phyloP scores from a whole-genome alignment of 2,329 filamentous ascomycete species.

The Pseudogymnoascus sp. region DNA sequence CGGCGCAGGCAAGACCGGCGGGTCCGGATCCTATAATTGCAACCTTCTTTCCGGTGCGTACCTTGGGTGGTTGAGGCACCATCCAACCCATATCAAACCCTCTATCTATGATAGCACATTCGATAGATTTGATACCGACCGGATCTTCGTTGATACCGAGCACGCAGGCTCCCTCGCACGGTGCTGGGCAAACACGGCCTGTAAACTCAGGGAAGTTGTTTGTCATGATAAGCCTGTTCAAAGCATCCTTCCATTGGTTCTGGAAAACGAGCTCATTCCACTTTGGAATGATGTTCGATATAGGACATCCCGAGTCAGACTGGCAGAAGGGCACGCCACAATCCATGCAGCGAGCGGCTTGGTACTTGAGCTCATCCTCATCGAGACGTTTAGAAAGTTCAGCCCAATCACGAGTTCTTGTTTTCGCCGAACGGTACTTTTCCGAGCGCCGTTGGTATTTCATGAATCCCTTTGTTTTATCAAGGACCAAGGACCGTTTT shows the following conservation, averaged over 20 bases:
- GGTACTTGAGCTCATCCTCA: conserved; percentile 94
- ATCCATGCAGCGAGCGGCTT: conserved; percentile 96
- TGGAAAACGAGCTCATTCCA: conserved; percentile 81
- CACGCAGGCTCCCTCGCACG: conserved; percentile 93
- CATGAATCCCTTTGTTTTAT: conserved; percentile 98
- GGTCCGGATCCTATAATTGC: conserved; percentile 90
- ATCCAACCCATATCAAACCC: conserved; percentile 99
- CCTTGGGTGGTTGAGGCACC: conserved; percentile 70
- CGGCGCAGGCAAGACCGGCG: conserved; percentile 80
- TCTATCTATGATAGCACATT: conserved; percentile 95
- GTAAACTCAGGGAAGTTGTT: conserved; percentile 99
- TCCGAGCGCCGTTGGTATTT: conserved; percentile 89
- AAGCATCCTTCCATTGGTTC: conserved; percentile 81
- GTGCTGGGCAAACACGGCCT: conserved; percentile 91
- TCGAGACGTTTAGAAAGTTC: conserved; percentile 82
- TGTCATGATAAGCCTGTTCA: conserved; percentile 87
- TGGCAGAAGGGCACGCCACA: conserved; percentile 98
- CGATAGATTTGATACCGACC: conserved; percentile 96
- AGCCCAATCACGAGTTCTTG: conserved; percentile 85
- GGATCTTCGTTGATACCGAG: conserved; percentile 95
- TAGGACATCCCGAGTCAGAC: conserved; percentile 90
- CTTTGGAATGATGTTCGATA: conserved; percentile 96
- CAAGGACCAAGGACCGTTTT: conserved; percentile 83
- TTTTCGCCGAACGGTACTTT: conserved; percentile 83
- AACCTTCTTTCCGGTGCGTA: conserved; percentile 80